Base-by-base conservation (phyloP, 768 basidiomycete genomes). In the Russula ochroleuca region DNA sequence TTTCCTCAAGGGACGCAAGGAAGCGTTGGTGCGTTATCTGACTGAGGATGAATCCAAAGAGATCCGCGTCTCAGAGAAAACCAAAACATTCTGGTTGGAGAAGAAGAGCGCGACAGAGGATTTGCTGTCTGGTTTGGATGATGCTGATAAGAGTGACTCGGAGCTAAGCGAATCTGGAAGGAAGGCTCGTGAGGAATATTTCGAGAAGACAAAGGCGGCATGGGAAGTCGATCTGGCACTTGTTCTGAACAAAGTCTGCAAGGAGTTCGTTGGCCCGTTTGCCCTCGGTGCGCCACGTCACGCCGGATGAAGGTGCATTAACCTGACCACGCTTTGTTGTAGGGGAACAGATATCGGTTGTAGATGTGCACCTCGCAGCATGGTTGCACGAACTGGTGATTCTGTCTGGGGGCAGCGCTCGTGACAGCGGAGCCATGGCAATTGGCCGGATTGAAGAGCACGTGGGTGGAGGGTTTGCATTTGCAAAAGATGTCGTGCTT, bases 291-390 rank as follows among this genome's bases (percentile, higher is more conserved):
- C 56, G 81, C 71, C 47, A 41, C 35, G 49, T 54, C 43, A 50
- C 41, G n/a, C 47, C 10, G 19, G 21, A 55, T 45, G 17, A 47
- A n/a, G 15, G 15, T 1, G 17, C 17, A 33, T 37, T 49, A 10
- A 31, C 21, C 21, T 64, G 19, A 47, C 19, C 53, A 45, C n/a
- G 23, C 53, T 21, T 37, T n/a, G 9, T 10, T 21, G 10, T 38
- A 90, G 92, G 92, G 19, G 92, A 94, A 69, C 91, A 94, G 67
- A 73, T 92, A 69, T 91, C 87, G 7, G 75, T 92, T 52, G 89
- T 87, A 15, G 93, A 94, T 71, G 75, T 93, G 60, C 92, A 93
- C 70, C 80, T 93, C 21, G 85, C 83, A 10, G 85, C 83, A 31
- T 95, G 90, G 91, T 71, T 94, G 37, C 75, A 83, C 11, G 80